A percentile compares a stretch with the other conserved stretches of the same genome.
These are phyloP conservation scores for Xylaria sp. DNA, from an alignment of 495 filamentous ascomycete species.

Conservation along the genomic window DNA sequence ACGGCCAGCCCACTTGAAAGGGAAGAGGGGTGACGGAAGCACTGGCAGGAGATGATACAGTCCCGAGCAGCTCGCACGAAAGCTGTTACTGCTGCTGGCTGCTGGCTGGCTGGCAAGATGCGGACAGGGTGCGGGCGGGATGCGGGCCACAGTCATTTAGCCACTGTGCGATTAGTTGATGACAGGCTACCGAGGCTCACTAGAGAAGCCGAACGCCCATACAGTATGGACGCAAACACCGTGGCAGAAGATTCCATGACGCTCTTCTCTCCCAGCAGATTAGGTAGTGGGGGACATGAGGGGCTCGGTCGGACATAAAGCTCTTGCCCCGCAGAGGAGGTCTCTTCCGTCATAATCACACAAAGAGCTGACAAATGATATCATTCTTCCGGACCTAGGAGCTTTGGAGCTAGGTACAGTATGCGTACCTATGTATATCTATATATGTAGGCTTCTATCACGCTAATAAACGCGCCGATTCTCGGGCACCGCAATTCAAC, in stretches of 20 bases:
- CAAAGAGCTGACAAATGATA: conserved; percentile 43
- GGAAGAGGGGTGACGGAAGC: conserved; percentile 27
- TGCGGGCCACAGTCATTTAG: background rate
- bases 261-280: conserved; percentile 12
- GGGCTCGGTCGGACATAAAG: conserved; percentile 17
- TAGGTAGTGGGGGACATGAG: conserved; percentile 25
- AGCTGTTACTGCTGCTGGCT: no score
- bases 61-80: background rate
- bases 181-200: background rate
- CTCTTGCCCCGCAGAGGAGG: conserved; percentile 31
- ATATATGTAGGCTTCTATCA: background rate
- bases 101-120: no score
- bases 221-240: conserved; percentile 7
- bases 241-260: conserved; percentile 24
- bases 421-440: no score
- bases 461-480: background rate
- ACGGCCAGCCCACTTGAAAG: conserved; percentile 22
- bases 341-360: conserved; percentile 39
- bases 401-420: conserved; percentile 18
- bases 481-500: background rate
- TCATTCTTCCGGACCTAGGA: conserved; percentile 28
- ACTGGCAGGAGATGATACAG: conserved; percentile 6
- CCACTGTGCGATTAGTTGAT: conserved; percentile 11
- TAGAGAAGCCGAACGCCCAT: background rate
- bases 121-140: background rate